Conservation (phyloP, 2,329 filamentous ascomycete genomes). For the Neofusicoccum cordaticola region DNA sequence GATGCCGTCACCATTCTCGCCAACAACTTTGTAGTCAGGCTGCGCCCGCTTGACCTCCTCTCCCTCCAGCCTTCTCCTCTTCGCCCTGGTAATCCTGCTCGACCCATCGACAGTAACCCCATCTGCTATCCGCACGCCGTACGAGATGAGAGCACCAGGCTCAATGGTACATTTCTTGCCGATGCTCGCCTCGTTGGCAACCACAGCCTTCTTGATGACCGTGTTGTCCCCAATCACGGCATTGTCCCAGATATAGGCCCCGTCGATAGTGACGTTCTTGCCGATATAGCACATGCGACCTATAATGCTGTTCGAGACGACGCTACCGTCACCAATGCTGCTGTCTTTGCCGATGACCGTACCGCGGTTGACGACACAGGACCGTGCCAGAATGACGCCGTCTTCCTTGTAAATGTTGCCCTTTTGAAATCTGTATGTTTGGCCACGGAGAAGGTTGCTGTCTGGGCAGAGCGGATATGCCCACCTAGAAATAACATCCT, state of each 20-base stretch:
- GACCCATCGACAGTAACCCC: slow-evolving; percentile 47
- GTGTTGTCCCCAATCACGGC: slow-evolving; percentile 72
- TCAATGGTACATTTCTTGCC: slow-evolving; percentile 69
- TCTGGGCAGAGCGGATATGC: slow-evolving; percentile 87
- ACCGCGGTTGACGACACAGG: slow-evolving; percentile 65
- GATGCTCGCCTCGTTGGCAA: slow-evolving; percentile 70
- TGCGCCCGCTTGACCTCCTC: slow-evolving; percentile 36
- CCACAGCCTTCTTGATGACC: slow-evolving; percentile 67
- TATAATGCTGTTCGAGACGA: slow-evolving; percentile 72
- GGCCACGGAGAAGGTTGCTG: slow-evolving; percentile 75
- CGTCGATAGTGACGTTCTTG: slow-evolving; percentile 72
- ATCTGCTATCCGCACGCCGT: slow-evolving; percentile 69
- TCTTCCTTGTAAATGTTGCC: slow-evolving; percentile 76
- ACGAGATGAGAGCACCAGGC: slow-evolving; percentile 75
- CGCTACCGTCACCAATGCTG: slow-evolving; percentile 68
- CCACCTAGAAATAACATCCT: slow-evolving; percentile 83
- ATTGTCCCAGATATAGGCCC: slow-evolving; percentile 87
- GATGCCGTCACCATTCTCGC: slow-evolving; percentile 58
- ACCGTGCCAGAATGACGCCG: slow-evolving; percentile 69
- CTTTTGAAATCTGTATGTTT: slow-evolving; percentile 70
- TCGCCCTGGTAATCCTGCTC: slow-evolving; percentile 46
- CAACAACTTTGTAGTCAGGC: slow-evolving; percentile 54
- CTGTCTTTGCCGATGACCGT: slow-evolving; percentile 76
- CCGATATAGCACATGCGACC: slow-evolving; percentile 85
- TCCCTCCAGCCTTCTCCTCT: slow-evolving; percentile 45